Conservation (phyloP, 768 basidiomycete species). For the Lepiota venenata region DNA sequence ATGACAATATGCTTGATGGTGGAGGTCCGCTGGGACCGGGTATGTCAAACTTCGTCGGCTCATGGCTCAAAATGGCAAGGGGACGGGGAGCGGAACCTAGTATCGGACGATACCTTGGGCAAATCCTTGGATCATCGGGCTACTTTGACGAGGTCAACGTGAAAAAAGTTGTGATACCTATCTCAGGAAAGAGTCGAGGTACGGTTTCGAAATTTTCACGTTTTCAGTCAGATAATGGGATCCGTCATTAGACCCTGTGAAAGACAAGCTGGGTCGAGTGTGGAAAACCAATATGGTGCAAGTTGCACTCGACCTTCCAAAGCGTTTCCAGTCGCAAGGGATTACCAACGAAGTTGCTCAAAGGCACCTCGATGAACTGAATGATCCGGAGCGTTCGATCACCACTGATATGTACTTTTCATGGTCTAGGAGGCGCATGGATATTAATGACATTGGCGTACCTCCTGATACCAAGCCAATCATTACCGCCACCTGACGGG, state of each 20-base stretch:
- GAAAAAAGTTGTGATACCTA: neutral
- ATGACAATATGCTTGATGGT: neutral
- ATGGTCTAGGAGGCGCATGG: neutral
- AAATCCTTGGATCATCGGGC: neutral
- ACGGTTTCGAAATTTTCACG: neutral
- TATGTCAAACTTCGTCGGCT: neutral
- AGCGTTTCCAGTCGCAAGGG: neutral
- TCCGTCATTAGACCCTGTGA: neutral
- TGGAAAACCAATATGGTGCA: neutral
- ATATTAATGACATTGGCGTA: no score
- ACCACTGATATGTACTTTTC: neutral
- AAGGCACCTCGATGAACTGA: neutral
- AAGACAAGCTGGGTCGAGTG: neutral
- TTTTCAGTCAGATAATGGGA: no score
- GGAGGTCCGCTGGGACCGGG: neutral
- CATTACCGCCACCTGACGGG: no score
- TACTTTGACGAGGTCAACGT: neutral
- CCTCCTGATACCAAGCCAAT: no score
- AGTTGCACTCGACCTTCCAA: neutral
- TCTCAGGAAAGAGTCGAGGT: neutral
- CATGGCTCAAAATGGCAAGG: neutral
- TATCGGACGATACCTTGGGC: neutral
- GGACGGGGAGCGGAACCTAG: neutral
- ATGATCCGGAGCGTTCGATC: neutral
- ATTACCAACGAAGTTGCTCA: neutral